These are phyloP conservation scores for Anethum foeniculum DNA, from an alignment of 140 eudicot genomes.

Conservation along the genomic window DNA sequence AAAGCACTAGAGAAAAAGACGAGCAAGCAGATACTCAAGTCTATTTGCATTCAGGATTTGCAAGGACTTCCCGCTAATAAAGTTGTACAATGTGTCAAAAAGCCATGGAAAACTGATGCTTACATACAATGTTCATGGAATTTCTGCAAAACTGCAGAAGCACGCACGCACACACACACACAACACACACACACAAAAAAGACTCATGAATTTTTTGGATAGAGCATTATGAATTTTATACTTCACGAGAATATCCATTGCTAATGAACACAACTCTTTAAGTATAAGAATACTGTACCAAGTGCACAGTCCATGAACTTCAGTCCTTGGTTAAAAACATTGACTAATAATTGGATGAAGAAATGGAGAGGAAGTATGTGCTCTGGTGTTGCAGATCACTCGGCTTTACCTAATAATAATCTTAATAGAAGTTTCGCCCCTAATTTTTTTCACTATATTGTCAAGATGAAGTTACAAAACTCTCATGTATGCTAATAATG, in stretches of 20 bases:
- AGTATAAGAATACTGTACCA: neutral
- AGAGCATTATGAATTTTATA: neutral
- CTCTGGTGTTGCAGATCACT: neutral
- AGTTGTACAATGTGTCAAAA: constrained; percentile 71
- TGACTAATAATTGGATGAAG: neutral
- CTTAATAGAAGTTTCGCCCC: neutral
- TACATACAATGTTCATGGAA: constrained; percentile 82
- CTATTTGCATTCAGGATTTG: constrained; percentile 54
- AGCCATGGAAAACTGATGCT: constrained; percentile 92
- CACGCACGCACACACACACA: neutral
- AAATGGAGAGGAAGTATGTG: neutral
- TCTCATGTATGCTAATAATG: neutral
- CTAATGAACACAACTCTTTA: neutral
- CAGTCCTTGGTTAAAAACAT: neutral
- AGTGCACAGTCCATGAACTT: neutral
- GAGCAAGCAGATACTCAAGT: constrained; percentile 64
- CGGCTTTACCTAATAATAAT: neutral
- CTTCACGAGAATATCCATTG: neutral
- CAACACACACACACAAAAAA: neutral
- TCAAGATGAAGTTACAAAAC: neutral
- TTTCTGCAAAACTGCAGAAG: constrained; percentile 53
- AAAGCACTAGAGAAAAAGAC: constrained; percentile 72
- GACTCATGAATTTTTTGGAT: neutral
- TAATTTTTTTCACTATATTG: too few relatives aligned
- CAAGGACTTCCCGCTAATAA: constrained; percentile 53